Base-by-base conservation (phyloP, 2,329 filamentous ascomycete genomes). In the Epichloe festucae region DNA sequence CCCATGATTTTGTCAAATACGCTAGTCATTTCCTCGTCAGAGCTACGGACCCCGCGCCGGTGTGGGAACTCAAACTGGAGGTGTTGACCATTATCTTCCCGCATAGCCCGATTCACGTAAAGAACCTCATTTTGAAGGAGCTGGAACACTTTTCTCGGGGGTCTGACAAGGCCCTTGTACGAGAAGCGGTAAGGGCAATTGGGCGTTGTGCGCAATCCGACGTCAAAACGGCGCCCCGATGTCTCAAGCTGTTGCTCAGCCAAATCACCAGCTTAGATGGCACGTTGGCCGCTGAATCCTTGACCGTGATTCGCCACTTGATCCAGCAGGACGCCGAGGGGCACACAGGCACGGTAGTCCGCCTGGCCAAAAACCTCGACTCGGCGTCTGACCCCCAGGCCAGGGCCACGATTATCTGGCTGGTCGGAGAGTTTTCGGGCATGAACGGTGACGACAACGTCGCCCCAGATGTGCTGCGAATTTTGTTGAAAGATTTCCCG, bases 351-450 rank as follows among this genome's bases (percentile, higher is more conserved):
- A 98, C 93, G 0, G 89, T 97, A 1, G 81, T 97, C 36, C 80
- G 89, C 46, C 71, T 98, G 47, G 93, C 93, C 5, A 93, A 89
- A 67, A 90, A 95, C 55, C 78, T 98, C 2, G 93, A 96, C 62
- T 86, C 85, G 3, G 87, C 89, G 2, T 88, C 86, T 0, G 90
- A 93, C 55, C 83, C 83, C 1, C 85, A 89, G 54, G 93, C 93
- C 3, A 79, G 93, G 57, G 93, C 93, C 3, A 95, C 88, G 48
- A 96, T 98, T 56, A 86, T 98, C 59, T 98, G 93, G 93, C 79
- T 98, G 0, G 90, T 97, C 0, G 93, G 93, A 45, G 93, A 98
- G 67, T 97, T 94, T 60, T 82, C 91, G 0, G 88, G 89, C 0
- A 68, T 85, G 3, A 81, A 89, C 52, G 79, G 84, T 10, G 84